Percentiles rank a stretch among this genome's conserved stretches.
Conservation (phyloP, 495 filamentous ascomycete genomes). For the Penicillium goetzii region DNA sequence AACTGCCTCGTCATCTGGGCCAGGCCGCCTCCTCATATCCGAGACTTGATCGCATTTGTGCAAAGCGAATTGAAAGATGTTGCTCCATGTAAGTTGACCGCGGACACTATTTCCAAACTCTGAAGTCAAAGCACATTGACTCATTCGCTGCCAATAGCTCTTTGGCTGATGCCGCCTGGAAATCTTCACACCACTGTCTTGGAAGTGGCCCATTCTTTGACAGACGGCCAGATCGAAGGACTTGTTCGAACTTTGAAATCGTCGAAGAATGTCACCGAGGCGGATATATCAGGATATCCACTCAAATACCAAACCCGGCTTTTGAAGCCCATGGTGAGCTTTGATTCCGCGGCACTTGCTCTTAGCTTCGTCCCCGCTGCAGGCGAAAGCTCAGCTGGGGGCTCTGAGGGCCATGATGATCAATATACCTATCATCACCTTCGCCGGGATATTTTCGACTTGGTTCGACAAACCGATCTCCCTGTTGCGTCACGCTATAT, state of each 20-base stretch:
- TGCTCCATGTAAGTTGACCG: slow-evolving; percentile 63
- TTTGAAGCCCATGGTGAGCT: slow-evolving; percentile 76
- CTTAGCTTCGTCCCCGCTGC: slow-evolving; percentile 78
- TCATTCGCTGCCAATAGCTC: slow-evolving; percentile 47
- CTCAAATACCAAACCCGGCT: slow-evolving; percentile 64
- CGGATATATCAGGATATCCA: slow-evolving; percentile 60
- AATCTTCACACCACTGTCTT: slow-evolving; percentile 74
- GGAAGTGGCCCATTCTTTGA: slow-evolving; percentile 28
- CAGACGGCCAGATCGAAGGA: slow-evolving; percentile 21
- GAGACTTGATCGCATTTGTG: slow-evolving; percentile 62
- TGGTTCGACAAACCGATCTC: slow-evolving; percentile 57
- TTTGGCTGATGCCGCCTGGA: slow-evolving; percentile 82
- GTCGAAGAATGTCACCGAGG: slow-evolving; percentile 39
- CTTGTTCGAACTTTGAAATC: slow-evolving; percentile 46
- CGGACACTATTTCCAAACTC: neutral
- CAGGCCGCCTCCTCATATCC: slow-evolving; percentile 67
- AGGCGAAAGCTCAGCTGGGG: slow-evolving; percentile 44
- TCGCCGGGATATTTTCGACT: slow-evolving; percentile 68
- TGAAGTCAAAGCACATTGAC: neutral
- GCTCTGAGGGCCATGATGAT: slow-evolving; percentile 42
- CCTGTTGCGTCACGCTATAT: slow-evolving; percentile 72
- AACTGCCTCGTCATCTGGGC: slow-evolving; percentile 88
- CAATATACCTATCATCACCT: slow-evolving; percentile 85
- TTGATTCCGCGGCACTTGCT: slow-evolving; percentile 77
- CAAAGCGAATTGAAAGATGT: slow-evolving; percentile 62